These are phyloP conservation scores for Rutstroemia sydowiana DNA, from an alignment of 2,329 filamentous ascomycete genomes.

Conservation along the genomic window DNA sequence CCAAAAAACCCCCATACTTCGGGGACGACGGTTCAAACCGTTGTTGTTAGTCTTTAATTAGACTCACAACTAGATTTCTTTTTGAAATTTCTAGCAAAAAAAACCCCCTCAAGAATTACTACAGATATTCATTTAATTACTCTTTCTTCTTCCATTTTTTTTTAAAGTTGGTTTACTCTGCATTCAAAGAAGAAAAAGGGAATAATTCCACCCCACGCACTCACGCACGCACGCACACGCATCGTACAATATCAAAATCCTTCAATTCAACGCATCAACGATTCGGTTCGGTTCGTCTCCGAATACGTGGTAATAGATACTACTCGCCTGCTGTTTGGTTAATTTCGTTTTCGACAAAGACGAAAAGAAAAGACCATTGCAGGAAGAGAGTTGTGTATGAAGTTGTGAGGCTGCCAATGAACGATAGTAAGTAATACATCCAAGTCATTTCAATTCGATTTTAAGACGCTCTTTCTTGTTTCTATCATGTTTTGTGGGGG, in stretches of 20 bases:
- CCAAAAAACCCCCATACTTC: not conserved
- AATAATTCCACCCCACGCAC: too few species aligned
- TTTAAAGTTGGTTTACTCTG: too few species aligned
- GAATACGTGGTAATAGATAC: too few species aligned
- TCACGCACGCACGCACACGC: too few species aligned
- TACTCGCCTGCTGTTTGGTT: too few species aligned
- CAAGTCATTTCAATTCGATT: not conserved
- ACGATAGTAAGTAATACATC: constrained; percentile 21
- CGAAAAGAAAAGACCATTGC: not conserved
- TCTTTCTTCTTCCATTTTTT: too few species aligned
- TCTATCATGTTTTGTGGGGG: constrained; percentile 1
- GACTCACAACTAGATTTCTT: not conserved
- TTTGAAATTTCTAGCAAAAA: too few species aligned
- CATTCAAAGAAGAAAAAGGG: too few species aligned
- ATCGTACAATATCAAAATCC: not conserved
- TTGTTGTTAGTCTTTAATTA: not conserved
- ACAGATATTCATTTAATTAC: too few species aligned
- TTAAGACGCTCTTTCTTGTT: not conserved
- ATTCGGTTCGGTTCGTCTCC: not conserved
- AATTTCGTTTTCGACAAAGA: too few species aligned
- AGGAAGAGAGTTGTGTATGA: constrained; percentile 1
- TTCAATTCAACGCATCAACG: not conserved
- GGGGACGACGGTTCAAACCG: not conserved
- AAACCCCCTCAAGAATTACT: too few species aligned
- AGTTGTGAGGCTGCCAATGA: constrained; percentile 21